A percentile compares a stretch with the other conserved stretches of the same genome.
These are phyloP conservation scores for Pugionium dolabratum DNA, from an alignment of 345 rosid genomes.

Conservation along the genomic window DNA sequence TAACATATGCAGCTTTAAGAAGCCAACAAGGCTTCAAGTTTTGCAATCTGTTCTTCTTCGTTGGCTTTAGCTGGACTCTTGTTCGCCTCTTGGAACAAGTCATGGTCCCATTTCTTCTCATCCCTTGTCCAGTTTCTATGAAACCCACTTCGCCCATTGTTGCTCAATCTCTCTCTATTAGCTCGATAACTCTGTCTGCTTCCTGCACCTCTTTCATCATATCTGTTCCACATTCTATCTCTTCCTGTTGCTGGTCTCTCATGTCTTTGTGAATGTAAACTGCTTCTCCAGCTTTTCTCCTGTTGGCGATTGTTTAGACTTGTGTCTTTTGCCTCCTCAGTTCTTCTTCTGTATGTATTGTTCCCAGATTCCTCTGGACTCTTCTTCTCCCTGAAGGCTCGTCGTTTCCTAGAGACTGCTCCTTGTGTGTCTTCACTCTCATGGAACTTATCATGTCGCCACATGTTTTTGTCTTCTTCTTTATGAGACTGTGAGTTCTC, in stretches of 20 bases:
- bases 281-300: constrained; percentile 52
- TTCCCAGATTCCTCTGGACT: constrained; percentile 37
- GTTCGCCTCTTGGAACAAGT: constrained; percentile 76
- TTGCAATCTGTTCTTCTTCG: constrained; percentile 91
- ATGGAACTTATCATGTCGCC: constrained; percentile 72
- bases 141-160: constrained; percentile 51
- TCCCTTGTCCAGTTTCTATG: constrained; percentile 44
- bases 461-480: constrained; percentile 45
- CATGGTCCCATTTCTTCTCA: constrained; percentile 97
- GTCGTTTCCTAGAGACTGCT: constrained; percentile 60
- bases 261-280: constrained; percentile 33
- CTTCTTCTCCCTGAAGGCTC: constrained; percentile 90
- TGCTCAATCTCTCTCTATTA: constrained; percentile 49
- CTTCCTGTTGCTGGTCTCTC: constrained; percentile 51
- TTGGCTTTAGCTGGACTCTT: constrained; percentile 66
- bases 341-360: too few relatives aligned
- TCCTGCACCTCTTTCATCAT: constrained; percentile 56
- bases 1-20: constrained; percentile 38
- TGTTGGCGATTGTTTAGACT: constrained; percentile 43
- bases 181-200: constrained; percentile 47
- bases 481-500: constrained; percentile 50
- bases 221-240: constrained; percentile 50
- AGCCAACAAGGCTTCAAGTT: constrained; percentile 82
- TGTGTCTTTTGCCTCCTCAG: constrained; percentile 43
- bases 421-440: constrained; percentile 56